A percentile compares a stretch with the other conserved stretches of the same genome.
Evolutionary conservation across 2,329 filamentous ascomycete species (phyloP).

Genomic region (Colletotrichum magnum): DNA sequence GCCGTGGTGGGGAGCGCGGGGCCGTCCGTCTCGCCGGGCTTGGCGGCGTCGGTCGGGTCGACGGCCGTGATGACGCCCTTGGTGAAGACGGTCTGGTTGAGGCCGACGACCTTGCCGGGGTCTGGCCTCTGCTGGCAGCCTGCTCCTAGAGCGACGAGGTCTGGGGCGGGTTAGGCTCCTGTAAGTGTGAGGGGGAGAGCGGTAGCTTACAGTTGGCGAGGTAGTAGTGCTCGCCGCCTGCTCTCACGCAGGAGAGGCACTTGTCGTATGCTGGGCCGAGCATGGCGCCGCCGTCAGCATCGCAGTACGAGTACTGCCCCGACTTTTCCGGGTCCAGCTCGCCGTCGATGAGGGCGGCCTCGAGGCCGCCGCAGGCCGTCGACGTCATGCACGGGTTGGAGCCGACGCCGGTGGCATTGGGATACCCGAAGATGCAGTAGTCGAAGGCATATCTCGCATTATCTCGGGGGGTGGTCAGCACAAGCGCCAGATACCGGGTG

Average conservation of each 20-base stretch:
- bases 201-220: constrained; percentile 63
- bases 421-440: constrained; percentile 67
- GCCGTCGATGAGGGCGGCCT: constrained; percentile 56
- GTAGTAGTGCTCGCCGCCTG: constrained; percentile 57
- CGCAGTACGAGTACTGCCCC: constrained; percentile 62
- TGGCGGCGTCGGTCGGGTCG: constrained; percentile 47
- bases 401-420: constrained; percentile 60
- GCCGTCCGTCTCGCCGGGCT: constrained; percentile 31
- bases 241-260: constrained; percentile 63
- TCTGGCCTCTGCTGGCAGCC: constrained; percentile 64
- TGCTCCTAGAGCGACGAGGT: constrained; percentile 65
- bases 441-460: constrained; percentile 68
- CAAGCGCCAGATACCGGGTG: neutral
- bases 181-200: constrained; percentile 27
- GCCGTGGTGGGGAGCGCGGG: constrained; percentile 50
- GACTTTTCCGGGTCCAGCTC: constrained; percentile 51
- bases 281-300: constrained; percentile 55
- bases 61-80: constrained; percentile 49
- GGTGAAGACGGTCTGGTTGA: constrained; percentile 63
- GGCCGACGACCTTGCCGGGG: constrained; percentile 52
- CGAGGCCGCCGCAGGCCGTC: constrained; percentile 64
- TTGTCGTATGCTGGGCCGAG: constrained; percentile 50
- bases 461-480: constrained; percentile 53
- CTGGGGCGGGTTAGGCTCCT: no score
- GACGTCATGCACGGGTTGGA: constrained; percentile 66